Conservation (phyloP, 2,329 filamentous ascomycete species). For the Aspergillus spinulosporus region DNA sequence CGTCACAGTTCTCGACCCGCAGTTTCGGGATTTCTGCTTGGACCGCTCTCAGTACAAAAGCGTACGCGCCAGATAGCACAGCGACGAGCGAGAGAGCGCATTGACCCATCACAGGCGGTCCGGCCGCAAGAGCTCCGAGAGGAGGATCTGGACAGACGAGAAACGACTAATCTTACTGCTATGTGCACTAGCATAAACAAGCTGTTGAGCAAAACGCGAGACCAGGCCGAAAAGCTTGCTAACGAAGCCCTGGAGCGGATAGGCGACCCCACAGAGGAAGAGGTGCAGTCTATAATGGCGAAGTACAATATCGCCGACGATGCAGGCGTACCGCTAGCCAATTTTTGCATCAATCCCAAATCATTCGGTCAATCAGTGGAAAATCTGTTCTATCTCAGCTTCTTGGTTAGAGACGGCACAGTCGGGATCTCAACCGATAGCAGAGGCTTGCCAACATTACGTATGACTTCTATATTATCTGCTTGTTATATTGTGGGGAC, state of each 20-base stretch:
- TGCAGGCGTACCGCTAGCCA: conserved; percentile 74
- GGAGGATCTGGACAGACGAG: conserved; percentile 71
- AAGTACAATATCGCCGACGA: conserved; percentile 65
- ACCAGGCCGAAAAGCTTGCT: conserved; percentile 49
- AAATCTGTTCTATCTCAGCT: conserved; percentile 95
- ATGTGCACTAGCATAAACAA: conserved; percentile 74
- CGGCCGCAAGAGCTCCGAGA: conserved; percentile 75
- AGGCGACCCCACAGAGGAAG: conserved; percentile 39
- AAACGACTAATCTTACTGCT: conserved; percentile 74
- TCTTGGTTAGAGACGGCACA: conserved; percentile 83
- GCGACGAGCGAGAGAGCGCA: conserved; percentile 67
- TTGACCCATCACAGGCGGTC: conserved; percentile 66
- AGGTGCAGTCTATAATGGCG: conserved; percentile 58
- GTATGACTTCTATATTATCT: conserved; percentile 54
- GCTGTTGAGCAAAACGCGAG: conserved; percentile 53
- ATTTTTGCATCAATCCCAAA: conserved; percentile 83
- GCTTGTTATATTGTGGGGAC: neutral
- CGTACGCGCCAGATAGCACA: conserved; percentile 70
- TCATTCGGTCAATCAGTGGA: conserved; percentile 95
- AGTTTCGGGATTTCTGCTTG: conserved; percentile 79
- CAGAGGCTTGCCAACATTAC: conserved; percentile 71
- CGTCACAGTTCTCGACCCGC: conserved; percentile 72
- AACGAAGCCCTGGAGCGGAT: conserved; percentile 44
- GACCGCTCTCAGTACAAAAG: conserved; percentile 86
- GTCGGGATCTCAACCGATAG: conserved; percentile 73